Evolutionary conservation across 179 eudicot genomes (phyloP), one percentile per base, ranked within the genome.

Genomic region (Carnegiea gigantea): DNA sequence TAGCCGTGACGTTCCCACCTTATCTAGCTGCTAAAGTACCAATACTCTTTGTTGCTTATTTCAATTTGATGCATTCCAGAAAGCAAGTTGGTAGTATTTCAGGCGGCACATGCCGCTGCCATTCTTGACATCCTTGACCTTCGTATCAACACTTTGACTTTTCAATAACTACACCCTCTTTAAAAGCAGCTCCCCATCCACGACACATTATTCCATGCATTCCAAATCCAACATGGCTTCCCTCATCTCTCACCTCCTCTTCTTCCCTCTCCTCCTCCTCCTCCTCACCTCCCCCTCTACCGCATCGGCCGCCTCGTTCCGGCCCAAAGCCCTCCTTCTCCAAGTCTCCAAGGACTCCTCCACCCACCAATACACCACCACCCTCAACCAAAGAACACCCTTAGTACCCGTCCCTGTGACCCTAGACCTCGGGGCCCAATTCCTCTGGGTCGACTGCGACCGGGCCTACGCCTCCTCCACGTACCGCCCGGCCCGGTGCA

Each of bases 361-460:
- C 23, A 86, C 92, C 49, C 85, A 73, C 77, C 92, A 88, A 78
- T 86, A 92, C 90, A 73, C 85, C 36, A 82, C 88, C 77, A 79
- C 30, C 38, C 76, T 92, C 68, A 78, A 75, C 79, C 90, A 90
- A 84, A 80, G 91, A 15, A 89, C 93, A 13, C 92, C 92, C 36
- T 87, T 86, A 1, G 85, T 90, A 26, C 78, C 89, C 3, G 79
- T 90, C 13, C 88, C 78, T 0, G 71, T 88, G 11, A 86, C 88
- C 33, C 26, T 91, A 43, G 86, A 89, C 80, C 86, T 90, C 8
- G 89, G 91, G 14, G 91, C 88, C 26, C 84, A 51, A 20, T 88
- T 79, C 84, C 30, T 88, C 7, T 91, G 94, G 94, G 88, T 85
- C 24, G 84, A 88, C 65, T 91, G 94, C 36, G 86, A 84, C 64